These are phyloP conservation scores for Xylariaceae sp. DNA, from an alignment of 2,329 filamentous ascomycete genomes.

Conservation along the genomic window DNA sequence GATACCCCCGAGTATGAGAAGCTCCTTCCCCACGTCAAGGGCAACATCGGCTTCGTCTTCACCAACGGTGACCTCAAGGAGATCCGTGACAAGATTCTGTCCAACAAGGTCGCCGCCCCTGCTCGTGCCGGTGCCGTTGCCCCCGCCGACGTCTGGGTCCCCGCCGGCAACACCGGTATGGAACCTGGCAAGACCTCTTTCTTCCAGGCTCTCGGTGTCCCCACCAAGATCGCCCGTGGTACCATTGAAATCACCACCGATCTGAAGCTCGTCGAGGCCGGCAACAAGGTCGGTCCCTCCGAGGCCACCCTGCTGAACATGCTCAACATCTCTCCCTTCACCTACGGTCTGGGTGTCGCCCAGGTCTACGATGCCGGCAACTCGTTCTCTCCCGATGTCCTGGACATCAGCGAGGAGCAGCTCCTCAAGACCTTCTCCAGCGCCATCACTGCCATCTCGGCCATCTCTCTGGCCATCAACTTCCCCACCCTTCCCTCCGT, in stretches of 20 bases:
- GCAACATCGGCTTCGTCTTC: conserved; percentile 99
- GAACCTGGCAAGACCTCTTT: conserved; percentile 99
- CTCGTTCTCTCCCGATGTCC: conserved; percentile 75
- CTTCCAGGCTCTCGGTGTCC: conserved; percentile 99
- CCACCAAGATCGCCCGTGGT: conserved; percentile 99
- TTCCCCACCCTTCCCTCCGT: conserved; percentile 95
- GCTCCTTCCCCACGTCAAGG: conserved; percentile 90
- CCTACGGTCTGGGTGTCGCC: conserved; percentile 92
- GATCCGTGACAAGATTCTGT: conserved; percentile 86
- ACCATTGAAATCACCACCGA: conserved; percentile 99
- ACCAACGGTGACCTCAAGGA: conserved; percentile 94
- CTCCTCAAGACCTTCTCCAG: conserved; percentile 76
- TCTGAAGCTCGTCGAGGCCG: conserved; percentile 93
- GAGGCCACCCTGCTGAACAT: conserved; percentile 99
- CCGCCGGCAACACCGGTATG: conserved; percentile 99
- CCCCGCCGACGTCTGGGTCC: conserved; percentile 87
- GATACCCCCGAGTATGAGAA: conserved; percentile 98
- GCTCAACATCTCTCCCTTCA: conserved; percentile 99
- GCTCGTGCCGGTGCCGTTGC: conserved; percentile 97
- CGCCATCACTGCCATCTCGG: conserved; percentile 81
- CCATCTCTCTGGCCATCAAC: conserved; percentile 85
- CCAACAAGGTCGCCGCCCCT: conserved; percentile 96
- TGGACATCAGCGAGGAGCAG: conserved; percentile 94
- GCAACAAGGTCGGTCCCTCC: conserved; percentile 92
- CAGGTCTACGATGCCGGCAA: conserved; percentile 99